Percentiles rank a stretch among this genome's conserved stretches.
Conservation (phyloP, 192 early-diverging fungal genomes). For the Coemansia sp. region DNA sequence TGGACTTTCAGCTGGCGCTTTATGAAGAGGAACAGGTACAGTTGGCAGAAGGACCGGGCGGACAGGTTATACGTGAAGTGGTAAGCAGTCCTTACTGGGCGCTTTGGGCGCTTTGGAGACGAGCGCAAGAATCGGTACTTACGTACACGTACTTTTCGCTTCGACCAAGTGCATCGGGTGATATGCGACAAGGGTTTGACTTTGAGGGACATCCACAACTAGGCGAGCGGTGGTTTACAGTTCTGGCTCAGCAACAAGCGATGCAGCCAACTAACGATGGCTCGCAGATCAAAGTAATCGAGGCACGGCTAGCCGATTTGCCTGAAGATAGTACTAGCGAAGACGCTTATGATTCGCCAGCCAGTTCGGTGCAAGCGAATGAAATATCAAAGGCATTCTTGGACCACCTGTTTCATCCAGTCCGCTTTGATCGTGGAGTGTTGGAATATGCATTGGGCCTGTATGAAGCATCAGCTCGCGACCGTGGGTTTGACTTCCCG, state of each 20-base stretch:
- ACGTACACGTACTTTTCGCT: conserved; percentile 47
- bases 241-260: conserved; percentile 24
- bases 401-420: conserved; percentile 45
- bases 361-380: conserved; percentile 15
- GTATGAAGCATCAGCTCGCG: conserved; percentile 33
- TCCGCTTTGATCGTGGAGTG: conserved; percentile 39
- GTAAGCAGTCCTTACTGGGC: conserved; percentile 30
- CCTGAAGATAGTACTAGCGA: background rate
- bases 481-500: conserved; percentile 33
- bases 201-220: conserved; percentile 36
- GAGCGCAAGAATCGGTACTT: conserved; percentile 33
- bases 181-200: conserved; percentile 8
- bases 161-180: conserved; percentile 8
- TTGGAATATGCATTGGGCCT: conserved; percentile 35
- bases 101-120: conserved; percentile 53
- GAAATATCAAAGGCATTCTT: conserved; percentile 41
- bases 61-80: conserved; percentile 23
- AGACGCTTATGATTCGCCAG: background rate
- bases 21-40: conserved; percentile 24
- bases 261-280: conserved; percentile 29
- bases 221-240: conserved; percentile 49
- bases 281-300: conserved; percentile 37
- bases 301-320: conserved; percentile 21
- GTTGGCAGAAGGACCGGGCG: conserved; percentile 22
- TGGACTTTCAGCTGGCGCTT: conserved; percentile 37